Conservation (phyloP, 345 rosid species). For the Eucalyptus marginata region DNA sequence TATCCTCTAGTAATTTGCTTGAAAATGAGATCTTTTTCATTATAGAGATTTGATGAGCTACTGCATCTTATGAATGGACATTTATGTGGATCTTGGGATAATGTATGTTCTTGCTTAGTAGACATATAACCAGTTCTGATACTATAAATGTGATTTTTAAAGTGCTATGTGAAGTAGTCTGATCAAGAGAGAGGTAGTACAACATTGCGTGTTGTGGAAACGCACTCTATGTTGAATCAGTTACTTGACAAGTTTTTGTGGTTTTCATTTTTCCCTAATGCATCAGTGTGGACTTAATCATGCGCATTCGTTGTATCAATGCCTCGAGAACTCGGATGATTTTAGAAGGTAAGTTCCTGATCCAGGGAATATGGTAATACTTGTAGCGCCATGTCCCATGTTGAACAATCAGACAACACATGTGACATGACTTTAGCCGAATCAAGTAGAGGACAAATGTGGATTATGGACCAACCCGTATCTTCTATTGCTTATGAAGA, state of each 20-base stretch:
- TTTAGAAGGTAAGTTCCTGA: neutral
- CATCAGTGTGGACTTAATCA: neutral
- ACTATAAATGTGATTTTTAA: neutral
- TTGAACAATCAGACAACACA: neutral
- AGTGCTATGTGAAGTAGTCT: neutral
- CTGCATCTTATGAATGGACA: neutral
- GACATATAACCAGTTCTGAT: neutral
- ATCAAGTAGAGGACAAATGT: neutral
- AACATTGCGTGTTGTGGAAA: neutral
- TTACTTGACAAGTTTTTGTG: neutral
- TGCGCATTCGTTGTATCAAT: neutral
- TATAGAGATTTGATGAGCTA: neutral
- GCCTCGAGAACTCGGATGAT: neutral
- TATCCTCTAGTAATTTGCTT: neutral
- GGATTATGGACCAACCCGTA: neutral
- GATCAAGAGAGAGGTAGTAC: neutral
- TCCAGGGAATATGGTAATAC: neutral
- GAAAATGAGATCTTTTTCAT: neutral
- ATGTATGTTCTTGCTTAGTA: neutral
- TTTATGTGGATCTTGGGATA: neutral
- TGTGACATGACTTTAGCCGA: neutral
- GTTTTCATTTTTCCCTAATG: neutral
- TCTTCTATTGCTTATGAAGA: neutral
- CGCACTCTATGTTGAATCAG: neutral
- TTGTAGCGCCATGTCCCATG: neutral